Base-by-base conservation (phyloP, 2,329 filamentous ascomycete genomes). In the Aaosphaeria arxii region DNA sequence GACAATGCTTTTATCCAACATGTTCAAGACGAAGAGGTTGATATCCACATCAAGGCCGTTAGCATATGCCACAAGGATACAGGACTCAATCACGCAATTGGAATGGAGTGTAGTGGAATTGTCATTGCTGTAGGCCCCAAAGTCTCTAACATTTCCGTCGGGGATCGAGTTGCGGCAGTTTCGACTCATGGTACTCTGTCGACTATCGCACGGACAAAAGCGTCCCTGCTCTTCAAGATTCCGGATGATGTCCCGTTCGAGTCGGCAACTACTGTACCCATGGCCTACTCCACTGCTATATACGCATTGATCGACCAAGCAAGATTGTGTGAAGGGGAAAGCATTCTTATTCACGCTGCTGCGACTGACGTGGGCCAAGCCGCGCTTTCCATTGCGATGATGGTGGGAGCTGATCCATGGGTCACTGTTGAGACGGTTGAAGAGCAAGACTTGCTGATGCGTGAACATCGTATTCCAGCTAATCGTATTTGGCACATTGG, bases 1-100 rank as follows among this genome's bases (percentile, higher is more conserved):
- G 54, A 60, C 35, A 28, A 51, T 5, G 17, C 13, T 4, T 6
- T 28, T 33, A 17, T 32, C 9, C 7, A 43, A 6, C 29, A 45
- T 7, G 42, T 59, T 2, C 35, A 51, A 9, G 44, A 42, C 7
- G 51, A 67, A 24, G 47, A 66, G 1, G 57, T 72, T 7, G 69
- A 71, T 31, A 56, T 73, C 30, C 57, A 65, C 40, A 62, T 69
- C 45, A 71, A 70, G 42, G 57, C 62, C 1, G 43, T 60, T 42
- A 52, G 46, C 28, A 43, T 58, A 24, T 47, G 47, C 40, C 32
- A 49, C 30, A 42, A 41, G 28, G 56, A 58, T 44, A 42, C 46
- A 5, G 40, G 57, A 4, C 50, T 51, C 29, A 70, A 69, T 36
- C 33, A 36, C 33, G 5, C 64, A 71, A 11, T 32, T 7, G 57